phyloP scores from a whole-genome alignment of 225 moss, liverwort and hornwort genomes.

The Asterella californica region DNA sequence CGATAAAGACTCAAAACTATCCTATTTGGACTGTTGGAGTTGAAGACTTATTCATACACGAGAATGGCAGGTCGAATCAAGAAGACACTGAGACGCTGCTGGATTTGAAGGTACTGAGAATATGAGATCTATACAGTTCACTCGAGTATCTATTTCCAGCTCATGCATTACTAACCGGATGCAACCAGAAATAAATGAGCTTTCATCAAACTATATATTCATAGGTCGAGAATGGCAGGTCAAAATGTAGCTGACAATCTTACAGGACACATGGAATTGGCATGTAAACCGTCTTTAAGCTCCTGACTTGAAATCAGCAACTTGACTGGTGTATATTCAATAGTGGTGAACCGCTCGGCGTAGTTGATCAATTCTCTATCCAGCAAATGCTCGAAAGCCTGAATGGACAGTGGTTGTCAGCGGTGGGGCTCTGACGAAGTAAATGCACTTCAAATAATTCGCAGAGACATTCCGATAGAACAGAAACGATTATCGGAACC shows the following conservation, averaged over 20 bases:
- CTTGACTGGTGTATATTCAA: conserved; percentile 80
- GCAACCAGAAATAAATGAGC: not conserved
- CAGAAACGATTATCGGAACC: not conserved
- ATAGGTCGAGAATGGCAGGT: not conserved
- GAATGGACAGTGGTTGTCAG: conserved; percentile 26
- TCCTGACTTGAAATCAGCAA: conserved; percentile 79
- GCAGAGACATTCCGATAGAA: not conserved
- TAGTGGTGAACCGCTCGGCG: conserved; percentile 68
- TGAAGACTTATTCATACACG: too few relatives aligned
- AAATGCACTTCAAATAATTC: not conserved
- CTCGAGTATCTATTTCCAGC: not conserved
- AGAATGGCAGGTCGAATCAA: too few relatives aligned
- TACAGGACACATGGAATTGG: conserved; percentile 82
- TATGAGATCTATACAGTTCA: not conserved
- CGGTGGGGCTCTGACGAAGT: not conserved
- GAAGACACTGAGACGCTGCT: too few relatives aligned
- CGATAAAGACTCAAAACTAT: too few relatives aligned
- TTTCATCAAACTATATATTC: not conserved
- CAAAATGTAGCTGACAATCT: not conserved
- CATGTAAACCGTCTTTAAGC: conserved; percentile 67
- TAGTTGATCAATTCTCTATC: conserved; percentile 70
- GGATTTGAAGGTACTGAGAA: not conserved
- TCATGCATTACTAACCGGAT: not conserved
- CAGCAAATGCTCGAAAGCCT: conserved; percentile 95
- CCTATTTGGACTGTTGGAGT: too few relatives aligned